Evolutionary conservation across 139 green algal species (phyloP), one percentile per base, ranked within the genome.

Genomic region (Auxenochlorella pyrenoidosa): DNA sequence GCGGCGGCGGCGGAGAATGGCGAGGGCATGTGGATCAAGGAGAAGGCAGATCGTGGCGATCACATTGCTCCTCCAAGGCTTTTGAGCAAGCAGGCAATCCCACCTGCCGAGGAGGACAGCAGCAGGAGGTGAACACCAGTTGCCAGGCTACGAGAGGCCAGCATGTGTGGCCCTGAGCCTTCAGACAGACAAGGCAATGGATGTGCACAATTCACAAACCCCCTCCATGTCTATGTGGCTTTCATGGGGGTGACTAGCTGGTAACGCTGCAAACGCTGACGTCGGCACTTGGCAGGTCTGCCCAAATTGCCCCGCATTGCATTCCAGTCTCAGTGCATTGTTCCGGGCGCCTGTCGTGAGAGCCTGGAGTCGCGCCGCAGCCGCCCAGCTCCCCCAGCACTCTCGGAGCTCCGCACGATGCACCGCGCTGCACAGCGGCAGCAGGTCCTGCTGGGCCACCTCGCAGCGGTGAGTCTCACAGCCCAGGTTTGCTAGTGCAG

Each of bases 391-490:
- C 32, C 19, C 13, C 32, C 10, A 30, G 66, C 30, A 30, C 66
- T 34, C 66, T 73, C 66, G n/a, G 66, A 24, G 66, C 66, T 36
- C 73, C 51, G 41, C 30, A 82, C n/a, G 47, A 86, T 89, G 86
- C 84, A 90, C n/a, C 89, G 75, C 47, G 87, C 77, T n/a, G 76
- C 75, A 10, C 32, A 87, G 10, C 83, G 92, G 22, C 91, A 94
- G 91, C 44, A 76, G 44, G 87, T 94, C 32, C 83, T 94, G 21
- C 81, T 90, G 68, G 63, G 90, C 43, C 92, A 94, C 77, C 63
- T 94, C 51, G 44, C 75, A 8, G 68, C 80, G 43, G 90, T 89
- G 66, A 65, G 58, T 77, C 28, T 34, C 3, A 21, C n/a, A 28
- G 32, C 86, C n/a, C 43, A 75, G 32, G 0, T 4, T 65, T 13